These are phyloP conservation scores for Colletotrichum tabaci DNA, from an alignment of 2,329 filamentous ascomycete species.

Conservation along the genomic window DNA sequence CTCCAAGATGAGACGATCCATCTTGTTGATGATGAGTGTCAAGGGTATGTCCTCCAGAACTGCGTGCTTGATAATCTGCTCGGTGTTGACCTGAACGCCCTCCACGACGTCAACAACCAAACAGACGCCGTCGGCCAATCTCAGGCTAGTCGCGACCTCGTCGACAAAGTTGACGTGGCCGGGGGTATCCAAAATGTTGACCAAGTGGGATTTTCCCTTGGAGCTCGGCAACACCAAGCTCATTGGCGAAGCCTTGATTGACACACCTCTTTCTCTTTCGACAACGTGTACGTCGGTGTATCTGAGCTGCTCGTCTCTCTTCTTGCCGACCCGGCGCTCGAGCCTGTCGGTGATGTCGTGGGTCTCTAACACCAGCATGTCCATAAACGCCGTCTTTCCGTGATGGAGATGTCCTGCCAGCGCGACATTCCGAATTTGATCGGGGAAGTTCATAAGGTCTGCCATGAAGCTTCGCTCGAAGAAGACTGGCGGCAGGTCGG, in stretches of 20 bases:
- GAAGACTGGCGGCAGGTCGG: constrained; percentile 88
- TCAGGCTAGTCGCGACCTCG: constrained; percentile 90
- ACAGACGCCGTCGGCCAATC: constrained; percentile 92
- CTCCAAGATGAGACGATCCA: constrained; percentile 95
- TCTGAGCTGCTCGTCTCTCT: constrained; percentile 88
- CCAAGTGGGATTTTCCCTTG: constrained; percentile 92
- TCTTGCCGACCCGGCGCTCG: constrained; percentile 85
- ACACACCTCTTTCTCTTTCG: constrained; percentile 90
- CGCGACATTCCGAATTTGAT: constrained; percentile 93
- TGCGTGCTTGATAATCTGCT: constrained; percentile 97
- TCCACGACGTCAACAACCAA: constrained; percentile 97
- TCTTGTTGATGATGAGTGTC: constrained; percentile 95
- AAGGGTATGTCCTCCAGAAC: constrained; percentile 91
- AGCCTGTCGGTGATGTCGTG: constrained; percentile 87
- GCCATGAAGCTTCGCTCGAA: constrained; percentile 94
- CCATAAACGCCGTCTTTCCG: constrained; percentile 98
- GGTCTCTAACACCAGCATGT: constrained; percentile 97
- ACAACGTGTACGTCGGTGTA: constrained; percentile 95
- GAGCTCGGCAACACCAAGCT: constrained; percentile 90
- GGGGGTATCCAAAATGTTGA: constrained; percentile 96
- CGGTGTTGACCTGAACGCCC: constrained; percentile 98
- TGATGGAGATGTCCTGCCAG: constrained; percentile 95
- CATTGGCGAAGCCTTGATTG: constrained; percentile 95
- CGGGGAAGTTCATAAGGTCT: constrained; percentile 95
- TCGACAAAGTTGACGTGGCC: constrained; percentile 99